These are phyloP conservation scores for Vitis riparia DNA, from an alignment of 164 flowering plant species.

Conservation along the genomic window DNA sequence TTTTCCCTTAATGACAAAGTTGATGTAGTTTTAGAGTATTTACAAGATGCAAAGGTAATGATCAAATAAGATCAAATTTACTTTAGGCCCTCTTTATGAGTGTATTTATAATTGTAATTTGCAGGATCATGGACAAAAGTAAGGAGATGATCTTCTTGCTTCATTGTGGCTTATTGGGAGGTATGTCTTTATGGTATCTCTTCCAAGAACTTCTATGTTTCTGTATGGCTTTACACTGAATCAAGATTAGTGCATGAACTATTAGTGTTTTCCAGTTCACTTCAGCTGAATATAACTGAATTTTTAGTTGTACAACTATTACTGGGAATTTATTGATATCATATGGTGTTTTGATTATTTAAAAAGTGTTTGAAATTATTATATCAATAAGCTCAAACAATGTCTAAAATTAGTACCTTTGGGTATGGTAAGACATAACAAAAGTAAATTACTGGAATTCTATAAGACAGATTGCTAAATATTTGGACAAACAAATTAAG, in stretches of 20 bases:
- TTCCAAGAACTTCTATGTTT: not conserved
- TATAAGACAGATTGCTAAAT: too few species aligned
- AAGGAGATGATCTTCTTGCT: conserved; percentile 95
- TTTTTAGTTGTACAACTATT: not conserved
- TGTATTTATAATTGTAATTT: conserved; percentile 8
- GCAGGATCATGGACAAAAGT: conserved; percentile 76
- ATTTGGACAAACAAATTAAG: too few species aligned
- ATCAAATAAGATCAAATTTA: not conserved
- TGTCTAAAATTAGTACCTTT: too few species aligned
- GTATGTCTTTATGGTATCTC: conserved; percentile 28
- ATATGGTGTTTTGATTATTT: too few species aligned
- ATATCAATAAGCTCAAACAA: too few species aligned
- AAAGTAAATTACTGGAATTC: too few species aligned
- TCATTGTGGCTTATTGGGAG: conserved; percentile 88
- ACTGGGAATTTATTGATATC: too few species aligned
- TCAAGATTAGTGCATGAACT: not conserved
- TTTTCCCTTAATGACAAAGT: conserved; percentile 67
- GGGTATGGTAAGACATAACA: too few species aligned
- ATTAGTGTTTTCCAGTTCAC: not conserved
- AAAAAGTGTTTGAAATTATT: too few species aligned
- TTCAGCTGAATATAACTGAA: not conserved
- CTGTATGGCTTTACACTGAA: not conserved
- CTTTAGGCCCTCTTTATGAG: not conserved
- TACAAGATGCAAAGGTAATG: conserved; percentile 91
- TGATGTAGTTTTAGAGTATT: conserved; percentile 68